These are phyloP conservation scores for Fusarium phyllophilum DNA, from an alignment of 2,329 filamentous ascomycete genomes.

Conservation along the genomic window DNA sequence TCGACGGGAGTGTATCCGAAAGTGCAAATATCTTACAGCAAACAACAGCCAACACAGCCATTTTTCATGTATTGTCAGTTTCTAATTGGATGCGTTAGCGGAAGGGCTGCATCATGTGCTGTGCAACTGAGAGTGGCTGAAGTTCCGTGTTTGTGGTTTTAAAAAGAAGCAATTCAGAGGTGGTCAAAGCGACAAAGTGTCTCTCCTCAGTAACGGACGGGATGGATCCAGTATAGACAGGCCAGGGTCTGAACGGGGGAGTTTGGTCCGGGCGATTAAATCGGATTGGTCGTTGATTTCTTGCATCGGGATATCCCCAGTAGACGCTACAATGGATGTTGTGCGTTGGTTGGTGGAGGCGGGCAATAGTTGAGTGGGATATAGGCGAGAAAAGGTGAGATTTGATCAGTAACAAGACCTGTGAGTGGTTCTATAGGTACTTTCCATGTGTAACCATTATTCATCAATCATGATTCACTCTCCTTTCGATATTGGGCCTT, in stretches of 20 bases:
- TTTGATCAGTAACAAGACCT: neutral
- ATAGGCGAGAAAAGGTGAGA: neutral
- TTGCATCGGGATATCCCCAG: constrained; percentile 12
- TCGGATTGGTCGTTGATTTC: constrained; percentile 9
- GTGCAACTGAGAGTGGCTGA: constrained; percentile 2
- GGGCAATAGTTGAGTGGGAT: neutral
- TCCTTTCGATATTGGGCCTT: neutral
- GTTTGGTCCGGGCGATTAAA: neutral
- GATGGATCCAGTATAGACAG: neutral
- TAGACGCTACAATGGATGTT: constrained; percentile 4
- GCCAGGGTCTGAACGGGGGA: neutral
- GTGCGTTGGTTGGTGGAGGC: constrained; percentile 1
- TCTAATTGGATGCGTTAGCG: constrained; percentile 4
- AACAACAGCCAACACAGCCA: neutral
- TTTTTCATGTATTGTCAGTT: neutral
- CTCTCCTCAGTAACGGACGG: neutral
- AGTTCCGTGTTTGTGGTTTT: neutral
- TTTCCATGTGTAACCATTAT: neutral
- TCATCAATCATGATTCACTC: neutral
- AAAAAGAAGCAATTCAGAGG: constrained; percentile 7
- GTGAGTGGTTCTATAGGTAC: neutral
- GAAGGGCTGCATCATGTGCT: constrained; percentile 9
- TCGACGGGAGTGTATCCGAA: neutral
- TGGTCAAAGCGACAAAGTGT: constrained; percentile 1
- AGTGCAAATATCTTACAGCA: neutral